Evolutionary conservation across 2,329 filamentous ascomycete genomes (phyloP).

Genomic region (Thelonectria blattea): DNA sequence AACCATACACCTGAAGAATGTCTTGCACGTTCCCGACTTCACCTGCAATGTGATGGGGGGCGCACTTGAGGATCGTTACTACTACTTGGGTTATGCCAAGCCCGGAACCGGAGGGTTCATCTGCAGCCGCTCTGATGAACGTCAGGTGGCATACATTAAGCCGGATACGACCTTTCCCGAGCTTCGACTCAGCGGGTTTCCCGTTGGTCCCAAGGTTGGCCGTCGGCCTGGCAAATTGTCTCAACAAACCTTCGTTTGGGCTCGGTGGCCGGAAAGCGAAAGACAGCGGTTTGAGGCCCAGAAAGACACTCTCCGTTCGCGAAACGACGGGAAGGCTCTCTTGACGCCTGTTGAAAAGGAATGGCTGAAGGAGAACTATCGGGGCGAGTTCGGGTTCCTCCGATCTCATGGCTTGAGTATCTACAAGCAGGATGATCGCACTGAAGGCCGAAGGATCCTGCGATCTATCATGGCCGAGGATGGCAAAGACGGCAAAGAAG

Average conservation of each 20-base stretch:
- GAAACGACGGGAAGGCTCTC: background rate
- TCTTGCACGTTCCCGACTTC: conserved; percentile 6
- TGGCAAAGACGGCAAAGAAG: background rate
- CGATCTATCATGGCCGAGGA: background rate
- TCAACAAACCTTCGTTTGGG: background rate
- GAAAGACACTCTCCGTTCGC: background rate
- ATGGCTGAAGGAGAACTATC: conserved; percentile 45
- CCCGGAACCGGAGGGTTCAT: conserved; percentile 3
- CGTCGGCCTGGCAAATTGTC: conserved; percentile 1
- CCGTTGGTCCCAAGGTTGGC: conserved; percentile 8
- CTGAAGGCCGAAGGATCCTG: conserved; percentile 35
- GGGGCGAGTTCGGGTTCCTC: conserved; percentile 44
- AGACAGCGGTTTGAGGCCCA: background rate
- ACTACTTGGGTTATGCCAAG: no score
- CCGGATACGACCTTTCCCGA: background rate
- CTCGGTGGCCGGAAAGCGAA: background rate
- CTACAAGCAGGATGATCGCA: conserved; percentile 46
- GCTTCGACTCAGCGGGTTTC: conserved; percentile 5
- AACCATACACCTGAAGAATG: conserved; percentile 28
- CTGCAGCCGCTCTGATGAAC: background rate
- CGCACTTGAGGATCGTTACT: background rate
- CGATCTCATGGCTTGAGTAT: conserved; percentile 40
- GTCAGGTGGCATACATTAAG: conserved; percentile 2
- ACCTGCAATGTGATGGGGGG: conserved; percentile 15
- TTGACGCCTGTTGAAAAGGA: conserved; percentile 26